Conservation (phyloP, 2,329 filamentous ascomycete genomes). For the Ophiostoma triangulosporum region DNA sequence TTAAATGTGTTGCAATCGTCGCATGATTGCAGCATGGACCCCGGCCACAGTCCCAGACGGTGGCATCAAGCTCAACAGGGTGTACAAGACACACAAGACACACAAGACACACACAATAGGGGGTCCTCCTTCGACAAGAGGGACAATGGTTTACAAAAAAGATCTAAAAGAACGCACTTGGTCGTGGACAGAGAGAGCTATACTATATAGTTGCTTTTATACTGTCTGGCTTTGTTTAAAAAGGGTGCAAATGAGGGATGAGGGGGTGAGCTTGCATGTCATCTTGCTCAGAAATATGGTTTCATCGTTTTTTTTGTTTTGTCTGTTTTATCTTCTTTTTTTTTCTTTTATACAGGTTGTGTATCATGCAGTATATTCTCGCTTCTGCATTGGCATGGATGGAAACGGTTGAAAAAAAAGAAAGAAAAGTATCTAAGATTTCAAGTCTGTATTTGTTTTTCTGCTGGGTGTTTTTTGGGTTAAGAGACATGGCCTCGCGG, state of each 20-base stretch:
- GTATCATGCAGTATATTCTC: constrained; percentile 1
- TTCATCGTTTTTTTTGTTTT: background rate
- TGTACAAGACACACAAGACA: background rate
- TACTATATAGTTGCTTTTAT: background rate
- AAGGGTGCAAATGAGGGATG: background rate
- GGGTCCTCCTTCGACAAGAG: constrained; percentile 2
- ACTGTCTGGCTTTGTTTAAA: background rate
- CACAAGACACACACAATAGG: background rate
- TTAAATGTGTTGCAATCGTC: constrained; percentile 11
- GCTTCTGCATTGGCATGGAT: constrained; percentile 2
- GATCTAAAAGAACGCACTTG: background rate
- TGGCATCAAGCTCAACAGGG: background rate
- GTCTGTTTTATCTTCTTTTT: background rate
- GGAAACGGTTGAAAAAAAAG: constrained; percentile 1
- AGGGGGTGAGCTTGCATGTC: background rate
- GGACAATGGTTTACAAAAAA: background rate
- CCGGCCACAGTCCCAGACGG: background rate
- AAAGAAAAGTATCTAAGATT: background rate
- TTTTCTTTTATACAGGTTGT: background rate
- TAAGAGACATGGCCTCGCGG: background rate
- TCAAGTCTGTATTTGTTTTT: background rate
- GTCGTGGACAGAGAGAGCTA: background rate
- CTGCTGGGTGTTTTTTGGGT: background rate
- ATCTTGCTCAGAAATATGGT: background rate
- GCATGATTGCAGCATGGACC: constrained; percentile 3